Evolutionary conservation across 495 filamentous ascomycete species (phyloP).

Genomic region (Aspergillus conjunctus): DNA sequence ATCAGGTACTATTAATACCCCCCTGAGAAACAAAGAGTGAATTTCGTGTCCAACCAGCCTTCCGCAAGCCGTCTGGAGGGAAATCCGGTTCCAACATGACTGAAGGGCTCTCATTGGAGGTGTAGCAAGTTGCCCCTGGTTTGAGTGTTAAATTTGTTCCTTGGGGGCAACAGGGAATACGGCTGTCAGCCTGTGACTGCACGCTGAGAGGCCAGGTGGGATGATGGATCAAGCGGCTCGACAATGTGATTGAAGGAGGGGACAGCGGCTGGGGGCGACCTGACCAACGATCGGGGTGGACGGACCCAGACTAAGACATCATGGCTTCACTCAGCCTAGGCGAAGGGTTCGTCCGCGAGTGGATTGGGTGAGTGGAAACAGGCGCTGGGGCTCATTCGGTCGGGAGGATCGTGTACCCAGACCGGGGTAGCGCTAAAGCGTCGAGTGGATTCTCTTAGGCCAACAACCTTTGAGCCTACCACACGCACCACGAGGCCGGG

Average conservation of each 20-base stretch:
- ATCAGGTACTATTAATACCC: conserved; percentile 14
- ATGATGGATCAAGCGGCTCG: conserved; percentile 19
- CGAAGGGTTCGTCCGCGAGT: conserved; percentile 18
- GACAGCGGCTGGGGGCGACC: conserved; percentile 6
- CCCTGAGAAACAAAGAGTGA: conserved; percentile 13
- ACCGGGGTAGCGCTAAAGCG: conserved; percentile 18
- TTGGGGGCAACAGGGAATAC: conserved; percentile 4
- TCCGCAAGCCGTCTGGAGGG: conserved; percentile 10
- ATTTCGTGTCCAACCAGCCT: conserved; percentile 5
- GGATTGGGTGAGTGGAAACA: conserved; percentile 19
- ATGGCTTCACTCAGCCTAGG: neutral
- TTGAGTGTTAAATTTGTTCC: conserved; percentile 1
- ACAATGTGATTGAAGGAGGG: conserved; percentile 30
- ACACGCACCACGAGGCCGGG: conserved; percentile 10
- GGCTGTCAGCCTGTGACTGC: neutral
- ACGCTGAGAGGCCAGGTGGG: conserved; percentile 4
- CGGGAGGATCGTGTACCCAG: conserved; percentile 12
- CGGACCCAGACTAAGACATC: conserved; percentile 18
- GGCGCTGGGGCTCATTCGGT: conserved; percentile 9
- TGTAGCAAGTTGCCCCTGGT: conserved; percentile 19
- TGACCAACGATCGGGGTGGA: conserved; percentile 19
- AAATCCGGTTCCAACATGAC: conserved; percentile 5
- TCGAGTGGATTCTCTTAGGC: neutral
- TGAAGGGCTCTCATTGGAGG: conserved; percentile 20
- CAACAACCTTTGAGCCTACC: neutral